These are phyloP conservation scores for Halocafeteria seosinensis DNA, from an alignment of 108 stramenopile genomes.

Conservation along the genomic window DNA sequence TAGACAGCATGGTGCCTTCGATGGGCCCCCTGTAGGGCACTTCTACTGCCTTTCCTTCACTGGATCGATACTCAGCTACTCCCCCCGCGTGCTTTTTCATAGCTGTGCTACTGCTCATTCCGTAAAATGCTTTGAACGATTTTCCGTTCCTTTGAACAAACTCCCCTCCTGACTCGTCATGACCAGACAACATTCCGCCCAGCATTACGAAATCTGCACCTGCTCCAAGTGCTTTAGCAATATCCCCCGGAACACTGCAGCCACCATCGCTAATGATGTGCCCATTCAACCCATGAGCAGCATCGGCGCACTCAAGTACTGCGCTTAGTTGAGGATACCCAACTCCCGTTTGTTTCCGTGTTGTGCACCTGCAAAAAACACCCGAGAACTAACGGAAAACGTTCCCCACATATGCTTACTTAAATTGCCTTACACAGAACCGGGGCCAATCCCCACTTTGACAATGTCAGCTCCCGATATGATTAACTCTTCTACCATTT, in stretches of 20 bases:
- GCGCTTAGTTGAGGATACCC: slow-evolving; percentile 36
- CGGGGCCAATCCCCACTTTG: slow-evolving; percentile 34
- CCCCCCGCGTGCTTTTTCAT: slow-evolving; percentile 39
- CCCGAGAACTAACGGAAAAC: no score
- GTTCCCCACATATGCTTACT: no score
- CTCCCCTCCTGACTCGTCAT: slow-evolving; percentile 34
- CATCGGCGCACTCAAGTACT: slow-evolving; percentile 32
- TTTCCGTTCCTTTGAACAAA: slow-evolving; percentile 16
- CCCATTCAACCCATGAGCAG: slow-evolving; percentile 32
- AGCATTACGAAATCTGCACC: slow-evolving; percentile 42
- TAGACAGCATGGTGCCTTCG: slow-evolving; percentile 23
- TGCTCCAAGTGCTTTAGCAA: slow-evolving; percentile 33
- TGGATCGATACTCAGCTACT: slow-evolving; percentile 35
- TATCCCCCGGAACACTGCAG: slow-evolving; percentile 32
- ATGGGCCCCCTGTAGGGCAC: slow-evolving; percentile 31
- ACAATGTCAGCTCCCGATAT: slow-evolving; percentile 34
- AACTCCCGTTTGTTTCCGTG: slow-evolving; percentile 37
- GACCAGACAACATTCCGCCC: slow-evolving; percentile 37
- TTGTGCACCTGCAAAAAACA: no score
- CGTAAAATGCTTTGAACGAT: slow-evolving; percentile 29
- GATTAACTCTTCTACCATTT: slow-evolving; percentile 34
- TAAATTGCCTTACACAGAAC: no score
- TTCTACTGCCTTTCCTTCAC: slow-evolving; percentile 33
- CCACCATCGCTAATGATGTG: slow-evolving; percentile 34
- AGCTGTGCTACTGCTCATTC: slow-evolving; percentile 32